Evolutionary conservation across 1,284 basidiomycete species (phyloP).

Genomic region (Pholiota adiposa): DNA sequence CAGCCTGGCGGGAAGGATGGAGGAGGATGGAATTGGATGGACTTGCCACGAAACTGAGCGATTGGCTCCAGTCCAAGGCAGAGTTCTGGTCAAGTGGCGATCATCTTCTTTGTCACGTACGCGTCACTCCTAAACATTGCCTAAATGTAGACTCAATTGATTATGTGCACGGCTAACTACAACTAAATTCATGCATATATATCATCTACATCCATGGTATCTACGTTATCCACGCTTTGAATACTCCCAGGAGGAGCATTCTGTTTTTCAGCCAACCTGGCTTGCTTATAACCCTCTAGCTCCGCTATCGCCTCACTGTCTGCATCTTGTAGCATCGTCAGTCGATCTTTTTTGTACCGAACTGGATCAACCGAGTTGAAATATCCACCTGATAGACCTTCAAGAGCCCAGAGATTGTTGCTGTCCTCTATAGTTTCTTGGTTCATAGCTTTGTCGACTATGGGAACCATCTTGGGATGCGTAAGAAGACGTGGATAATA

Average conservation of each 20-base stretch:
- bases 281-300: conserved; percentile 38
- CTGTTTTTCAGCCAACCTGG: conserved; percentile 26
- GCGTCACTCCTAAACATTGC: conserved; percentile 11
- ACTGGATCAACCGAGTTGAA: conserved; percentile 68
- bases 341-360: conserved; percentile 51
- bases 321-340: conserved; percentile 61
- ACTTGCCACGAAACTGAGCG: conserved; percentile 21
- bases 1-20: conserved; percentile 24
- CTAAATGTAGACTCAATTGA: conserved; percentile 4
- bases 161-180: neutral
- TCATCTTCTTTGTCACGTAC: conserved; percentile 24
- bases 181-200: conserved; percentile 7
- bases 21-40: conserved; percentile 15
- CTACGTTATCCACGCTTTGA: conserved; percentile 12
- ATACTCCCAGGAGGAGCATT: conserved; percentile 8
- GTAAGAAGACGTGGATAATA: conserved; percentile 72
- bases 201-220: conserved; percentile 44
- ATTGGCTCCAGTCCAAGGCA: conserved; percentile 26
- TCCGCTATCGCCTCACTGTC: conserved; percentile 49
- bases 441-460: conserved; percentile 41
- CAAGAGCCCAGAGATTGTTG: conserved; percentile 63
- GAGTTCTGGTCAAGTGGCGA: conserved; percentile 16
- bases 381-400: conserved; percentile 66
- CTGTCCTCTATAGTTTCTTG: conserved; percentile 34
- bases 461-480: conserved; percentile 57